A percentile compares a stretch with the other conserved stretches of the same genome.
These are phyloP conservation scores for Trichoderma simmonsii DNA, from an alignment of 2,329 filamentous ascomycete genomes.

Conservation along the genomic window DNA sequence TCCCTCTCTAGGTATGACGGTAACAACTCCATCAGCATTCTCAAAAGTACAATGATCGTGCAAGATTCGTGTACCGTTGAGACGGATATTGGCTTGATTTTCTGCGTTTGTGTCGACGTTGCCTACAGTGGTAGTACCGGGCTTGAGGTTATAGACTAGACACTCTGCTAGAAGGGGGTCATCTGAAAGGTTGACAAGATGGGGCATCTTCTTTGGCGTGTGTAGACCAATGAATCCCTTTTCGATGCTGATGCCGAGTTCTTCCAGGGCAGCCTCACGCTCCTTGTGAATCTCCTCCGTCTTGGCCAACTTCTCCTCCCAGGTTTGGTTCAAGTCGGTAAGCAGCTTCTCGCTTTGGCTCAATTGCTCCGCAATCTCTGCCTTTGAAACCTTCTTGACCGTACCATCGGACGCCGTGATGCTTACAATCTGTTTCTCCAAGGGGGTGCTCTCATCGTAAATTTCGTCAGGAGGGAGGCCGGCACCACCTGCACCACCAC, in stretches of 20 bases:
- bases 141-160: constrained; percentile 96
- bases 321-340: constrained; percentile 94
- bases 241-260: constrained; percentile 97
- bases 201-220: constrained; percentile 98
- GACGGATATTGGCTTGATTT: constrained; percentile 77
- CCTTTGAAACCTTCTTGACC: constrained; percentile 94
- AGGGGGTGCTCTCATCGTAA: constrained; percentile 87
- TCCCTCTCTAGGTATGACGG: constrained; percentile 81
- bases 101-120: constrained; percentile 82
- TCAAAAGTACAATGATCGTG: constrained; percentile 93
- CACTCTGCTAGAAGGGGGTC: constrained; percentile 92
- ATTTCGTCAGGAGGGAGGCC: constrained; percentile 66
- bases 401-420: constrained; percentile 83
- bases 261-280: constrained; percentile 88
- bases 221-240: constrained; percentile 95
- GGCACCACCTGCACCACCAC: constrained; percentile 47
- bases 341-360: constrained; percentile 96
- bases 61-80: constrained; percentile 91
- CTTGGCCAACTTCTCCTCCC: constrained; percentile 93
- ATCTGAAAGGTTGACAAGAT: constrained; percentile 96
- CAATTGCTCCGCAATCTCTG: constrained; percentile 94
- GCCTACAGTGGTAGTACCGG: constrained; percentile 87
- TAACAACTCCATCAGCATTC: constrained; percentile 87
- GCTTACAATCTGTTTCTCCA: constrained; percentile 95
- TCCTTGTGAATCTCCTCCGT: constrained; percentile 98